Evolutionary conservation across 352 stramenopile species (phyloP).

Genomic region (Phytophthora hybrid): DNA sequence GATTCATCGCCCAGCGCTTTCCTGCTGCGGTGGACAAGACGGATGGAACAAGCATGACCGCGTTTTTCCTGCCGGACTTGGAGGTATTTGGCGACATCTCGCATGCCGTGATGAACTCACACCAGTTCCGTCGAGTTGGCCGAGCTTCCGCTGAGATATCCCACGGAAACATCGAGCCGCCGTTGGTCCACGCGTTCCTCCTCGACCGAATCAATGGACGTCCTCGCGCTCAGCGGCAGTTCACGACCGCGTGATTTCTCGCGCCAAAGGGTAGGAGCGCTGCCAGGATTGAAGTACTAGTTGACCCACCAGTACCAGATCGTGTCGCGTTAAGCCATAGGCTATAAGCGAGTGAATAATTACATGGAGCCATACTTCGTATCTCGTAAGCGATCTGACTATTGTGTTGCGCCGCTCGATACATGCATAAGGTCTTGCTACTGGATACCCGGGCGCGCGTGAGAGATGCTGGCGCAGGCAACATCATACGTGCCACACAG

Average conservation of each 20-base stretch:
- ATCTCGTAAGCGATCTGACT: too few species aligned
- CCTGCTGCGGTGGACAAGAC: background rate
- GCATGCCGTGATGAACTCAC: background rate
- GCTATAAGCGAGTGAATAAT: too few species aligned
- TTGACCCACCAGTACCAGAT: too few species aligned
- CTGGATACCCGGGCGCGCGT: too few species aligned
- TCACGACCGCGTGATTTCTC: background rate
- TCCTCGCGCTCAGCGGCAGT: background rate
- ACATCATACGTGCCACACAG: too few species aligned
- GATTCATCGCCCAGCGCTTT: background rate
- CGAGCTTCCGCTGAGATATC: background rate
- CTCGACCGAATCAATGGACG: background rate
- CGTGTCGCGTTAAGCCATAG: too few species aligned
- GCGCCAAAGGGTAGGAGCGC: too few species aligned
- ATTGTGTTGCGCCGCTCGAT: too few species aligned
- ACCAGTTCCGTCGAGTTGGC: background rate
- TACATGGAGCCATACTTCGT: too few species aligned
- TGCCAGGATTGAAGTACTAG: too few species aligned
- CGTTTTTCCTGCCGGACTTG: background rate
- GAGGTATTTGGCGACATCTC: background rate
- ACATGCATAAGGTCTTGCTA: too few species aligned
- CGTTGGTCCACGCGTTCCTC: background rate
- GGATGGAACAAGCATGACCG: background rate
- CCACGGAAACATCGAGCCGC: background rate
- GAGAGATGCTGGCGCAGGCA: too few species aligned